These are phyloP conservation scores for Lepidium africanum DNA, from an alignment of 345 rosid genomes.

Conservation along the genomic window DNA sequence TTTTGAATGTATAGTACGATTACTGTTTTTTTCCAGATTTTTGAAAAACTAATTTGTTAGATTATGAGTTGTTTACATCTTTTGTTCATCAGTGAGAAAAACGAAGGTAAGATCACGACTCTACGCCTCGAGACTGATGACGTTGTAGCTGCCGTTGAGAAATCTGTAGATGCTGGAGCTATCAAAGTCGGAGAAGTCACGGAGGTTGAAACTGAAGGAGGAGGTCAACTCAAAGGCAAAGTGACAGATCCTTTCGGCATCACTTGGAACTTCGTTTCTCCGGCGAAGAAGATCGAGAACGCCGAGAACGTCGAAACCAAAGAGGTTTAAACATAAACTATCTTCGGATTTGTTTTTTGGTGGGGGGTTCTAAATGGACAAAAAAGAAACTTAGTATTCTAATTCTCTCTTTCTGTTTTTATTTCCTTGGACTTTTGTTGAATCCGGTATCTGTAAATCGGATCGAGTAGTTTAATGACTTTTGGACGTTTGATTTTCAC, in stretches of 20 bases:
- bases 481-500: conserved; percentile 4
- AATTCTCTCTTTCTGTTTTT: not conserved
- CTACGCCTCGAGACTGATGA: conserved; percentile 60
- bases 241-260: conserved; percentile 79
- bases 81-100: conserved; percentile 31
- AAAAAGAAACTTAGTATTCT: not conserved
- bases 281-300: conserved; percentile 25
- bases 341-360: conserved; percentile 23
- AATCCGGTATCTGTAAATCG: conserved; percentile 9
- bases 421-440: conserved; percentile 3
- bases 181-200: conserved; percentile 40
- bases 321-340: conserved; percentile 29
- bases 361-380: conserved; percentile 10
- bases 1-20: too few relatives aligned
- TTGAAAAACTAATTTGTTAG: not conserved
- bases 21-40: not conserved
- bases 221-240: conserved; percentile 40
- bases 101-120: conserved; percentile 10
- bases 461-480: conserved; percentile 10
- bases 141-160: conserved; percentile 52
- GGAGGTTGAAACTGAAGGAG: conserved; percentile 40
- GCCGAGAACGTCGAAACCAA: conserved; percentile 5
- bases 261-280: conserved; percentile 56
- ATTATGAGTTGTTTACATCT: not conserved
- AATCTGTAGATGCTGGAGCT: conserved; percentile 71